Conservation (phyloP, 192 early-diverging fungal species). For the Phlyctochytrium planicorne region DNA sequence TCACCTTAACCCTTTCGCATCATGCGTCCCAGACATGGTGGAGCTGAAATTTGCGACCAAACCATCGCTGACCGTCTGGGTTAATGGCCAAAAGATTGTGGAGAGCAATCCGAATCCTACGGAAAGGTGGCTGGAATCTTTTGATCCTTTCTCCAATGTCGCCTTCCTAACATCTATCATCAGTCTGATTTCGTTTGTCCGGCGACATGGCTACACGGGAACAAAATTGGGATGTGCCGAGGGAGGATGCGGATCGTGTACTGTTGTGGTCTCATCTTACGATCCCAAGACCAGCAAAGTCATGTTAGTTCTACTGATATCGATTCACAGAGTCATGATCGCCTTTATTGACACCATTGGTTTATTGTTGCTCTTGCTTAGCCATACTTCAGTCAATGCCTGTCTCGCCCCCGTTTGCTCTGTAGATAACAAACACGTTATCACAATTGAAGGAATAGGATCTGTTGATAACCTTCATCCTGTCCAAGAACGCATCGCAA, state of each 20-base stretch:
- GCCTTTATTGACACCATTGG: constrained; percentile 1
- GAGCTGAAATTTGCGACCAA: no score
- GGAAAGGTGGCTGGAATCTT: constrained; percentile 2
- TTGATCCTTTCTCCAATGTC: neutral
- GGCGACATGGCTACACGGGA: constrained; percentile 41
- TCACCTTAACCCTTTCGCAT: no score
- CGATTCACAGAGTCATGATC: no score
- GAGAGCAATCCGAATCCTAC: constrained; percentile 30
- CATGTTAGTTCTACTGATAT: constrained; percentile 37
- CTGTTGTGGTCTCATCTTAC: constrained; percentile 72
- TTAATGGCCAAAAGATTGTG: constrained; percentile 25
- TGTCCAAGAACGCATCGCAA: constrained; percentile 72
- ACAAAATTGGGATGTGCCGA: constrained; percentile 82
- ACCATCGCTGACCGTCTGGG: constrained; percentile 24
- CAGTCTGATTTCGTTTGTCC: constrained; percentile 30
- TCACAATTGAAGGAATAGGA: constrained; percentile 81
- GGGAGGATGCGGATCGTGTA: constrained; percentile 66
- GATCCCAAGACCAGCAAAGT: constrained; percentile 41
- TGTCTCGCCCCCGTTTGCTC: constrained; percentile 73
- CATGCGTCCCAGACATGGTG: no score
- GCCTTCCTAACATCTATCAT: no score
- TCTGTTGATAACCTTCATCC: constrained; percentile 63
- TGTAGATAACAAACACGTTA: constrained; percentile 77
- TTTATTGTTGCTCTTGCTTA: neutral
- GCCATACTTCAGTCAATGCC: constrained; percentile 54